A percentile compares a stretch with the other conserved stretches of the same genome.
These are phyloP conservation scores for Hericium alpestre DNA, from an alignment of 768 basidiomycete genomes.

Conservation along the genomic window DNA sequence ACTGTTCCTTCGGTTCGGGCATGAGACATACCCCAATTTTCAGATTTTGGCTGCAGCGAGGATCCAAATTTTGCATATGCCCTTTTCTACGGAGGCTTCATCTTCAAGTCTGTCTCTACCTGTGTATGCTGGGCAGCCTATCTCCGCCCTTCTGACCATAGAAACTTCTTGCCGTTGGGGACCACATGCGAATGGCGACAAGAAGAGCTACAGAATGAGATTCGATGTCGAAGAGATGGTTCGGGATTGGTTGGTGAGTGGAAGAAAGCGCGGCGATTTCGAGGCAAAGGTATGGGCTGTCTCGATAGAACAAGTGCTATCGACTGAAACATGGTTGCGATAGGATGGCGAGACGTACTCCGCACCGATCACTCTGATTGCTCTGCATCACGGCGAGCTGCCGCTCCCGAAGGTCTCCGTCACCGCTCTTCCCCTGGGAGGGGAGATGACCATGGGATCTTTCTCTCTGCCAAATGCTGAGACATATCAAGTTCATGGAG, in stretches of 20 bases:
- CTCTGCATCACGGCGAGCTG: slow-evolving; percentile 76
- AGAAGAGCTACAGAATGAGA: slow-evolving; percentile 42
- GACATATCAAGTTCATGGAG: slow-evolving; percentile 78
- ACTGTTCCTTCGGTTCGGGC: background rate
- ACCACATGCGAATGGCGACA: slow-evolving; percentile 29
- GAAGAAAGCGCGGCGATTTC: slow-evolving; percentile 79
- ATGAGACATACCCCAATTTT: background rate
- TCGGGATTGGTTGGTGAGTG: slow-evolving; percentile 84
- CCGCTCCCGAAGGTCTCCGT: slow-evolving; percentile 65
- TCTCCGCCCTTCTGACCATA: slow-evolving; percentile 58
- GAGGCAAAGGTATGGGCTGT: slow-evolving; percentile 41
- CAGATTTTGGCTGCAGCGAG: slow-evolving; percentile 60
- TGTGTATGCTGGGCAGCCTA: slow-evolving; percentile 81
- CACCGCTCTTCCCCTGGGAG: slow-evolving; percentile 43
- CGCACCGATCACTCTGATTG: slow-evolving; percentile 68
- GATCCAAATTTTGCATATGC: slow-evolving; percentile 37
- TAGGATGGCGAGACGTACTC: slow-evolving; percentile 55
- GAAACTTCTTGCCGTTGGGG: slow-evolving; percentile 75
- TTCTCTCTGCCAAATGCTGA: slow-evolving; percentile 57
- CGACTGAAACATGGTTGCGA: background rate
- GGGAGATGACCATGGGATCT: slow-evolving; percentile 46
- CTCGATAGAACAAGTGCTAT: background rate
- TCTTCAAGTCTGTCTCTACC: slow-evolving; percentile 2
- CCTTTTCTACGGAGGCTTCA: slow-evolving; percentile 25
- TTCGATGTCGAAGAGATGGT: slow-evolving; percentile 78